Evolutionary conservation across 2,329 filamentous ascomycete species (phyloP), one percentile per base, ranked within the genome.

Genomic region (Ilyonectria robusta): DNA sequence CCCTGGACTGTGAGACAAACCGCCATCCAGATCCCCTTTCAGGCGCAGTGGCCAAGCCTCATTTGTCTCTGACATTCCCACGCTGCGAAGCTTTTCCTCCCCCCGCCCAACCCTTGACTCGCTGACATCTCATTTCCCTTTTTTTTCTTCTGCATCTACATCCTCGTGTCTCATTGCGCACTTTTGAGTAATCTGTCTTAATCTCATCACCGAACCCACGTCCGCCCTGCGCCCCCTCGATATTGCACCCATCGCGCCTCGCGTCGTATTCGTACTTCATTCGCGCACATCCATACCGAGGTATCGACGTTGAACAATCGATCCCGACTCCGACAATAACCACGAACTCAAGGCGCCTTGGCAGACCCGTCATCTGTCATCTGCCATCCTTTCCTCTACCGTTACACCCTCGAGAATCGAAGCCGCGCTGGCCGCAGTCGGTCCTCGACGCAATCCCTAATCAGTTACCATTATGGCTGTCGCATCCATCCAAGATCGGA

Each of bases 401-500:
- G 44, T 48, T 47, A 29, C 42, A 46, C 46, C 46, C 62, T 68
- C 66, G 71, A 75, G 65, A 74, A 65, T 51, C 67, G 62, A 76
- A 76, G 54, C 72, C 73, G 79, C 79, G 80, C 79, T 79, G 80
- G 79, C 76, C 79, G 79, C 79, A 72, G 47, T 77, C 70, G 46
- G 57, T 68, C 69, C 65, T 72, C 72, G 48, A 67, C 60, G 40
- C 62, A 50, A 64, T 64, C 58, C 62, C 53, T 62, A 64, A 65
- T 62, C 68, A 69, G 37, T 59, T 35, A 46, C 60, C 78, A 79
- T 68, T 58, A 92, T 92, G 89, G 88, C 89, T 64, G 86, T 90
- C 78, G 80, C 87, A 67, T 95, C 94, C 58, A 97, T 98, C 81
- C 96, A 99, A 86, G 96, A 99, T 85, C 94, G 96, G 78, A 99